Evolutionary conservation across 2,329 filamentous ascomycete species (phyloP), one percentile per base, ranked within the genome.

Genomic region (Alternaria sp.): DNA sequence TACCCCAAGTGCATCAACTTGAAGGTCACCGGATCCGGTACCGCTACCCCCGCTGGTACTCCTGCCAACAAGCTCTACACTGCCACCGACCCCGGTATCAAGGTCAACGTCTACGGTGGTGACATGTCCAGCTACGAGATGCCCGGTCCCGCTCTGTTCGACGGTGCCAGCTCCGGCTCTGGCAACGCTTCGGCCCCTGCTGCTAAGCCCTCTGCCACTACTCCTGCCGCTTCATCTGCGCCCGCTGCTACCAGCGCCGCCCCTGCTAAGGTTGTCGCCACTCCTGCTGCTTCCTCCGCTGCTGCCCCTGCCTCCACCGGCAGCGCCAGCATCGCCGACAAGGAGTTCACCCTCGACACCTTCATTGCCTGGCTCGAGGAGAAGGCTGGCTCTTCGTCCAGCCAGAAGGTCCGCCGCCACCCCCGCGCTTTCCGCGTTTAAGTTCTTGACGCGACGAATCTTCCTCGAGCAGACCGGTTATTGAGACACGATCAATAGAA

Each of bases 81-180:
- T 54, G 78, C 81, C 68, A 77, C 80, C 56, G 87, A 89, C 73
- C 74, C 85, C 12, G 88, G 88, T 60, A 86, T 90, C 71, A 66
- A 81, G 62, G 78, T 88, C 82, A 86, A 85, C 82, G 83, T 90
- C 77, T 89, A 89, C 83, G 62, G 74, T 46, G 63, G 74, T 46
- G 60, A 66, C 36, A 73, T 69, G 65, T 78, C 70, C 59, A 41
- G 46, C 59, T 87, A 87, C 73, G 63, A 70, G 32, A 86, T 87
- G 54, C 85, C 85, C 28, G 85, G 85, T 16, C 85, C 85, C n/a
- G 72, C 75, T 50, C 70, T 80, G 20, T 74, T 70, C 65, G 64
- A 59, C 43, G 71, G 71, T 45, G 66, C 70, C 41, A 60, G 62
- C 57, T 62, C 65, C 44, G 48, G 55, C 32, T 54, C 63, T 28